Evolutionary conservation across 306 rosid species (phyloP).

Genomic region (Sechiopsis laciniata): DNA sequence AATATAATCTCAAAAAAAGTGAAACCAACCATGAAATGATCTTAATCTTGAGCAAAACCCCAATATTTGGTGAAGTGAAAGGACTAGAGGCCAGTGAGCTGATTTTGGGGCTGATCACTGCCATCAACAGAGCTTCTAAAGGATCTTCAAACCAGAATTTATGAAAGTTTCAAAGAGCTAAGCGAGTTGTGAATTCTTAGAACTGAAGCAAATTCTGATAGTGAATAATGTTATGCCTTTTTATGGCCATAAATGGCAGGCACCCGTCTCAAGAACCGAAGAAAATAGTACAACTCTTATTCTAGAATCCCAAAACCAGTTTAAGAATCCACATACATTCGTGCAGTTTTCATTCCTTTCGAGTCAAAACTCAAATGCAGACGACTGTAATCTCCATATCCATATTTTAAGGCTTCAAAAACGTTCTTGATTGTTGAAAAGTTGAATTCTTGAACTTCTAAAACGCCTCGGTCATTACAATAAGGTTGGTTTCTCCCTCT

Average conservation of each 20-base stretch:
- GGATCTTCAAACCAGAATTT: neutral
- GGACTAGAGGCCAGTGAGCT: slow-evolving; percentile 57
- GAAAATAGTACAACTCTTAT: slow-evolving; percentile 9
- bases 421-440: slow-evolving; percentile 52
- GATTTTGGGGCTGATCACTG: slow-evolving; percentile 42
- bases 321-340: slow-evolving; percentile 36
- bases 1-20: neutral
- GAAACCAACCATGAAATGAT: slow-evolving; percentile 67
- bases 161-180: slow-evolving; percentile 24
- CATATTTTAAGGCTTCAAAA: slow-evolving; percentile 67
- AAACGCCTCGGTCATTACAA: slow-evolving; percentile 49
- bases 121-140: slow-evolving; percentile 44
- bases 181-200: slow-evolving; percentile 17
- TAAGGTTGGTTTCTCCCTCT: slow-evolving; percentile 32
- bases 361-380: slow-evolving; percentile 58
- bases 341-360: too few species aligned
- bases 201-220: neutral
- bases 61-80: slow-evolving; percentile 68
- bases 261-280: slow-evolving; percentile 24
- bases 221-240: neutral
- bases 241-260: slow-evolving; percentile 28
- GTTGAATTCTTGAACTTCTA: neutral
- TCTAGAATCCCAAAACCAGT: slow-evolving; percentile 29
- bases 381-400: slow-evolving; percentile 55
- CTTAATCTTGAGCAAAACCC: slow-evolving; percentile 76